phyloP scores from a whole-genome alignment of 164 flowering plant species.

The Magnolia officinalis region DNA sequence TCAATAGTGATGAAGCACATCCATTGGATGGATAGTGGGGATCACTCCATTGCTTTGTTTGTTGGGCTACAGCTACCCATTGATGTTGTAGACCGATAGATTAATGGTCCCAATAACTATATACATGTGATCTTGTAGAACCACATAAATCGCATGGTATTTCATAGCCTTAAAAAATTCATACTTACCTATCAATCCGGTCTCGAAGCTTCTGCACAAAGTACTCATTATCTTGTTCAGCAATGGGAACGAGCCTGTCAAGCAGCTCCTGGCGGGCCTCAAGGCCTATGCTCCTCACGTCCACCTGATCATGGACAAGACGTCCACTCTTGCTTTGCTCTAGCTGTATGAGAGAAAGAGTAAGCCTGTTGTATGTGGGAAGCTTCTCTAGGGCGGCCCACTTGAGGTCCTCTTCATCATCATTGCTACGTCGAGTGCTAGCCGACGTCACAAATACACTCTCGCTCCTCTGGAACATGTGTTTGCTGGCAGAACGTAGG shows the following conservation, averaged over 20 bases:
- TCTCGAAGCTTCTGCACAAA: slow-evolving; percentile 48
- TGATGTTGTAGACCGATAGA: too few species aligned
- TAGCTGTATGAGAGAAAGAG: slow-evolving; percentile 29
- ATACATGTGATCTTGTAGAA: too few species aligned
- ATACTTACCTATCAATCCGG: slow-evolving; percentile 30
- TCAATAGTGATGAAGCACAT: too few species aligned
- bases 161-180: background rate
- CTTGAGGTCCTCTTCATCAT: slow-evolving; percentile 56
- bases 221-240: slow-evolving; percentile 49
- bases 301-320: slow-evolving; percentile 26
- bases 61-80: too few species aligned
- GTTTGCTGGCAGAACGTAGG: slow-evolving; percentile 19
- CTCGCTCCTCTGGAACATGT: slow-evolving; percentile 18
- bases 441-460: slow-evolving; percentile 16
- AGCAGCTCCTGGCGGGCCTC: slow-evolving; percentile 34
- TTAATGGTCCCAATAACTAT: too few species aligned
- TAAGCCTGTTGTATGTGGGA: slow-evolving; percentile 47
- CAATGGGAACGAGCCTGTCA: slow-evolving; percentile 35
- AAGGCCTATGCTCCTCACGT: slow-evolving; percentile 27
- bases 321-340: slow-evolving; percentile 19
- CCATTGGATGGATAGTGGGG: too few species aligned
- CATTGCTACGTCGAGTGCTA: slow-evolving; percentile 15
- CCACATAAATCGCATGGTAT: background rate
- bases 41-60: too few species aligned
- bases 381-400: slow-evolving; percentile 73